Percentiles rank a stretch among this genome's conserved stretches.
phyloP scores from a whole-genome alignment of 73 alveolate genomes.

The Tetrahymena malaccensis region DNA sequence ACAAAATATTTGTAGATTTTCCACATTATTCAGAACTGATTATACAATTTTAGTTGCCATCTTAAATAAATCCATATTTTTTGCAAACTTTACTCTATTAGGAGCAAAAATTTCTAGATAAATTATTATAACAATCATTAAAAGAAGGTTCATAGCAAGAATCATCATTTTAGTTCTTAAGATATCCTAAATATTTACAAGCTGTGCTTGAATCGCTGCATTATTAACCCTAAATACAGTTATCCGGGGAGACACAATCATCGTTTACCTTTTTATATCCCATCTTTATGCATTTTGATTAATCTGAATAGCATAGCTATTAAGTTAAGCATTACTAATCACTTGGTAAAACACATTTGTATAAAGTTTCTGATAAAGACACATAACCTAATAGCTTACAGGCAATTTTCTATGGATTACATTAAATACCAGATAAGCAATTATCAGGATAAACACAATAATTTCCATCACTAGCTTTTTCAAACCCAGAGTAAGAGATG shows the following conservation, averaged over 20 bases:
- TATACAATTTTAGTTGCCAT: too few relatives aligned
- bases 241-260: neutral
- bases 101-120: too few relatives aligned
- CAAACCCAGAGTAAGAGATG: neutral
- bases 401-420: neutral
- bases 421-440: neutral
- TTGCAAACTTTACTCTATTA: too few relatives aligned
- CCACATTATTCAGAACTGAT: too few relatives aligned
- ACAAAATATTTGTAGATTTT: too few relatives aligned
- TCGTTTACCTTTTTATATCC: neutral
- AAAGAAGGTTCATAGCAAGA: neutral
- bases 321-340: neutral
- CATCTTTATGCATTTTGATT: neutral
- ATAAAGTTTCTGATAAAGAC: neutral
- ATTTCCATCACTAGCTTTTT: neutral
- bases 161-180: neutral
- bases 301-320: neutral
- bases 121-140: neutral
- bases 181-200: neutral
- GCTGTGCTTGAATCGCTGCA: neutral
- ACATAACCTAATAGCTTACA: neutral
- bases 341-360: neutral
- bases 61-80: too few relatives aligned
- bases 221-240: neutral
- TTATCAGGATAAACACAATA: neutral